phyloP scores from a whole-genome alignment of 2,329 filamentous ascomycete genomes.

The Neonectria coccinea region DNA sequence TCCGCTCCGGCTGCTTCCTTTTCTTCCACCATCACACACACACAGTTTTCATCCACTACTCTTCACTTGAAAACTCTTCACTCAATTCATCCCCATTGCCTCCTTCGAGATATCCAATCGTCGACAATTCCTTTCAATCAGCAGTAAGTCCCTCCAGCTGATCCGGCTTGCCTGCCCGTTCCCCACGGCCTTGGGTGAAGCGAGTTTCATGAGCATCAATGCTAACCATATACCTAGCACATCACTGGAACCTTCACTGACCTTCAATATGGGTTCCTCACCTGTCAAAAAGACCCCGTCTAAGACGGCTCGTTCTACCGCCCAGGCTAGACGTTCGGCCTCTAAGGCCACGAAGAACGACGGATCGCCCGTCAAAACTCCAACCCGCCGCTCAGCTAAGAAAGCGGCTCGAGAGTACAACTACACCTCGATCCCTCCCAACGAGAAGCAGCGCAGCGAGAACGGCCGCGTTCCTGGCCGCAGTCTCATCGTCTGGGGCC shows the following conservation, averaged over 20 bases:
- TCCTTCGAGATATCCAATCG: background rate
- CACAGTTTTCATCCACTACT: background rate
- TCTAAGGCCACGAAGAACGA: slow-evolving; percentile 23
- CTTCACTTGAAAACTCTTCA: background rate
- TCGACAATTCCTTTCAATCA: slow-evolving; percentile 1
- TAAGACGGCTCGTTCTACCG: slow-evolving; percentile 31
- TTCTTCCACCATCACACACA: slow-evolving; percentile 5
- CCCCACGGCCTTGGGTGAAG: background rate
- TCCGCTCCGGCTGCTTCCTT: background rate
- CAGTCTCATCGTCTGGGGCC: slow-evolving; percentile 57
- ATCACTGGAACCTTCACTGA: background rate
- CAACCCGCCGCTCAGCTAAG: background rate
- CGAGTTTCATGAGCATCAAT: background rate
- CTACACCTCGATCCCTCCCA: slow-evolving; percentile 44
- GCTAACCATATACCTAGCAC: background rate
- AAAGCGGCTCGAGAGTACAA: slow-evolving; percentile 30
- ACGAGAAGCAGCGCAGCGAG: slow-evolving; percentile 38
- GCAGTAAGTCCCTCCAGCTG: background rate
- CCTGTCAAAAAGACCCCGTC: slow-evolving; percentile 35
- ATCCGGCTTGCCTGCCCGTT: background rate
- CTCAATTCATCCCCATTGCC: background rate
- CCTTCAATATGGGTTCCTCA: slow-evolving; percentile 23
- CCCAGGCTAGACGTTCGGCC: slow-evolving; percentile 28
- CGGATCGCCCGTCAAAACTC: slow-evolving; percentile 6
- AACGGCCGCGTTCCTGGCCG: slow-evolving; percentile 52